Percentiles rank a stretch among this genome's conserved stretches.
phyloP scores from a whole-genome alignment of 306 rosid species.

The Castanospermum australe region DNA sequence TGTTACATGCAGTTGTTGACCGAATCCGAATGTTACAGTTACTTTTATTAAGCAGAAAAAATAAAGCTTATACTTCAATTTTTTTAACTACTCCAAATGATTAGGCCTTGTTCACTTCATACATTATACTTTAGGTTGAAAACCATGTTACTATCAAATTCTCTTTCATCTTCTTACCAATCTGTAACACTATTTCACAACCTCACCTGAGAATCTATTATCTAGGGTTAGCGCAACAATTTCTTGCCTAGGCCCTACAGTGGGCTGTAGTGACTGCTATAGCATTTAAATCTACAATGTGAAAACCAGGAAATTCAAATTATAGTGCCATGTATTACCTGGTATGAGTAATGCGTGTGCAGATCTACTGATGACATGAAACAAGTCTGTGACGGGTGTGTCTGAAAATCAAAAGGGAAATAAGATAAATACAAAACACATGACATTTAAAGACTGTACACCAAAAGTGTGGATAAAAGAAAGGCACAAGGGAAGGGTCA shows the following conservation, averaged over 20 bases:
- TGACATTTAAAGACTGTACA: constrained; percentile 13
- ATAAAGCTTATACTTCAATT: constrained; percentile 8
- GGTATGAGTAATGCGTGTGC: constrained; percentile 98
- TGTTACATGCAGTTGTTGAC: background rate
- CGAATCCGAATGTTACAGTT: background rate
- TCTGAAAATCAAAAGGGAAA: constrained; percentile 54
- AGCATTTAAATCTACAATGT: background rate
- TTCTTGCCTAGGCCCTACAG: constrained; percentile 1
- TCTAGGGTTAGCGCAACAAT: background rate
- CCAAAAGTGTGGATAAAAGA: background rate
- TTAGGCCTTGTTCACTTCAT: background rate
- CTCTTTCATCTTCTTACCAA: background rate
- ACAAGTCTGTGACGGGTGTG: constrained; percentile 99
- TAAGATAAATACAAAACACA: constrained; percentile 8
- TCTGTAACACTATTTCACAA: background rate
- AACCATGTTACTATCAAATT: background rate
- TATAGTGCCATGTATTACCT: constrained; percentile 55
- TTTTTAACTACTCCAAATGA: background rate
- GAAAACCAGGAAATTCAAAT: constrained; percentile 5
- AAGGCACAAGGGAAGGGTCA: background rate
- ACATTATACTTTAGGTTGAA: background rate
- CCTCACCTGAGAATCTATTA: background rate
- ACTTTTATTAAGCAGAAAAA: constrained; percentile 7
- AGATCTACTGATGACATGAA: constrained; percentile 99
- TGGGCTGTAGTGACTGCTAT: background rate